A percentile compares a stretch with the other conserved stretches of the same genome.
phyloP scores from a whole-genome alignment of 2,329 filamentous ascomycete species.

The Claviceps sp. region DNA sequence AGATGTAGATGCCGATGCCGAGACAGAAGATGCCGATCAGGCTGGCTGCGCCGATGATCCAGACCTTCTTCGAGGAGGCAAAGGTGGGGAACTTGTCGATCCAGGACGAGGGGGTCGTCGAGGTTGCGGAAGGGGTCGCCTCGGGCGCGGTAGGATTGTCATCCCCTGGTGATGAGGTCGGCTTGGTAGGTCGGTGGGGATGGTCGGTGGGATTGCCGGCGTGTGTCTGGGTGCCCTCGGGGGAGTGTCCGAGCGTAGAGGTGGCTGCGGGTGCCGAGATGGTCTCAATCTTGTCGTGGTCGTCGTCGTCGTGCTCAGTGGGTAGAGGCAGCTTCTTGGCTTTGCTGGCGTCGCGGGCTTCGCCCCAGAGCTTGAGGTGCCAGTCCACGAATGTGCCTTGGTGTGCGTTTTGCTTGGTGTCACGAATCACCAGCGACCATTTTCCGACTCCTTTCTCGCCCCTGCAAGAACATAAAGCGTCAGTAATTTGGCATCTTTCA shows the following conservation, averaged over 20 bases:
- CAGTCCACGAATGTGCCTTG: slow-evolving; percentile 77
- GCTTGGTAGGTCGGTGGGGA: slow-evolving; percentile 47
- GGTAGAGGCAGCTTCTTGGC: slow-evolving; percentile 70
- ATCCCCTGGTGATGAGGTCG: slow-evolving; percentile 7
- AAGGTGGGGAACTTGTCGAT: slow-evolving; percentile 86
- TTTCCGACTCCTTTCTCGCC: slow-evolving; percentile 77
- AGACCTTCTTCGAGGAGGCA: slow-evolving; percentile 74
- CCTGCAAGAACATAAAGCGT: slow-evolving; percentile 30
- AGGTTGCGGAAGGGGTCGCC: background rate
- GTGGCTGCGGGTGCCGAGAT: slow-evolving; percentile 12
- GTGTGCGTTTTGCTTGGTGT: slow-evolving; percentile 63
- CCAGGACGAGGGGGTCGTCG: slow-evolving; percentile 45
- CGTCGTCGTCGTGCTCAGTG: slow-evolving; percentile 66
- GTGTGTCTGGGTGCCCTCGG: slow-evolving; percentile 27
- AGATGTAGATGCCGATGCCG: slow-evolving; percentile 71
- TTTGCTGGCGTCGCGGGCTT: slow-evolving; percentile 62
- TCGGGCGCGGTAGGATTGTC: background rate
- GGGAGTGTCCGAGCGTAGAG: slow-evolving; percentile 33
- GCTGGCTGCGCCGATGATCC: slow-evolving; percentile 81
- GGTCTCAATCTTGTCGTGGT: slow-evolving; percentile 55
- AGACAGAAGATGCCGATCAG: slow-evolving; percentile 76
- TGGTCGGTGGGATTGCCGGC: slow-evolving; percentile 43
- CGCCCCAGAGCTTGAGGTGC: slow-evolving; percentile 90
- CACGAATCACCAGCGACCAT: slow-evolving; percentile 85
- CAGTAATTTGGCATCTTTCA: background rate